Evolutionary conservation across 116 monocot genomes (phyloP).

Genomic region (Zostera marina): DNA sequence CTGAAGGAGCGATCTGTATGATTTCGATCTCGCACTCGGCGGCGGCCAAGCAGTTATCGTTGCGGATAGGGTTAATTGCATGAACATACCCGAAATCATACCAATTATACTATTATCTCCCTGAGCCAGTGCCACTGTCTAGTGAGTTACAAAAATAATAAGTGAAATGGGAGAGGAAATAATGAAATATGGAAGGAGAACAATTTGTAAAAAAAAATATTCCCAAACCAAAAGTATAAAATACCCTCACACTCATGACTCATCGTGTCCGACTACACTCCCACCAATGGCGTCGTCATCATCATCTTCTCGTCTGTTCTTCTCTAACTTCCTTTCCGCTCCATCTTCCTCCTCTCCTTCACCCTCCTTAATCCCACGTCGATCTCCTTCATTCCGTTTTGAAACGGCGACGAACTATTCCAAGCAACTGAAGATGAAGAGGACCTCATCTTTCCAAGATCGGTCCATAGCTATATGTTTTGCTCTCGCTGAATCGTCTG

Average conservation of each 20-base stretch:
- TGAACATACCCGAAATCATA: no score
- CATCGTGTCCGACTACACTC: no score
- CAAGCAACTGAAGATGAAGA: neutral
- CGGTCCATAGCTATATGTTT: conserved; percentile 18
- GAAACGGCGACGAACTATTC: neutral
- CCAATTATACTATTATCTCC: no score
- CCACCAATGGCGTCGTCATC: conserved; percentile 11
- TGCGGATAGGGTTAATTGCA: no score
- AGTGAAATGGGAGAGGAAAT: no score
- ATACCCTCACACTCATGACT: neutral
- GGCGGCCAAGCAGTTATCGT: no score
- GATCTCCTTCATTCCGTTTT: neutral
- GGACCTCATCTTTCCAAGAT: neutral
- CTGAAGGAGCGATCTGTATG: neutral
- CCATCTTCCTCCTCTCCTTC: conserved; percentile 11
- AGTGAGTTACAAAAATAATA: no score
- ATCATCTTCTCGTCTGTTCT: conserved; percentile 20
- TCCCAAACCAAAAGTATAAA: neutral
- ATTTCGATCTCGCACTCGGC: neutral
- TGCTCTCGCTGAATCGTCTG: conserved; percentile 51
- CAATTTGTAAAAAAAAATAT: no score
- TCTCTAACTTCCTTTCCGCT: conserved; percentile 14
- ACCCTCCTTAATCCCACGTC: conserved; percentile 6
- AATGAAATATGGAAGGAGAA: no score
- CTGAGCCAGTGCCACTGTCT: no score